Evolutionary conservation across 257 asterid genomes (phyloP), one percentile per base, ranked within the genome.

Genomic region (Solanum sejunctum): DNA sequence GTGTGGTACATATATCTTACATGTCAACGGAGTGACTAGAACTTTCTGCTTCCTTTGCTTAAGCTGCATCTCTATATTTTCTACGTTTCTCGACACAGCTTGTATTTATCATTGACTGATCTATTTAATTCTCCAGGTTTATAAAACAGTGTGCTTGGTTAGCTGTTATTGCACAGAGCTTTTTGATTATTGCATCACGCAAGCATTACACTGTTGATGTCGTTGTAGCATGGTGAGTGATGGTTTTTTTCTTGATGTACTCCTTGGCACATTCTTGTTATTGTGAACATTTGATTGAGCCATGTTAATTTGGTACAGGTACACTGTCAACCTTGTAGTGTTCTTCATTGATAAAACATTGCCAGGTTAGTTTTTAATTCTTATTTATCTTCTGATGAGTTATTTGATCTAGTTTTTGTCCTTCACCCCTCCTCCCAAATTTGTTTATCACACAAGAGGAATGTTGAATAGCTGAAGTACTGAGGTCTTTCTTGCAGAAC

Each of bases 161-260:
- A 63, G 87, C 88, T 13, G 98, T 88, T 57, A 75, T 97, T 64
- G 85, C 91, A 78, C 99, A 97, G 85, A 97, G 99, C 90, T 88
- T 97, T 85, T 90, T 97, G 96, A 97, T 97, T 47, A 86, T 97
- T 66, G 99, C 99, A 57, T 95, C 99, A 8, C 97, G 98, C 28
- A 97, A 97, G 89, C 99, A 97, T 88, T 97, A 97, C 90, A 93
- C 97, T 3, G 99, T 97, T 52, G 99, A 97, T 84, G 94, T 97
- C 3, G 90, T 95, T 8, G 99, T 97, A 86, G 99, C 99, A 87
- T 97, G 99, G 99, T 96, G 92, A 89, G 63, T 55, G 57, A 57
- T 9, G 67, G 43, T 45, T 69, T 82, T 32, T 69, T 60, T n/a
- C 64, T 18, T 17, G 12, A 8, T n/a, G 12, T 4, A 69, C 23